phyloP scores from a whole-genome alignment of 202 grass and related monocot genomes.

The Cymbopogon flexuosus region DNA sequence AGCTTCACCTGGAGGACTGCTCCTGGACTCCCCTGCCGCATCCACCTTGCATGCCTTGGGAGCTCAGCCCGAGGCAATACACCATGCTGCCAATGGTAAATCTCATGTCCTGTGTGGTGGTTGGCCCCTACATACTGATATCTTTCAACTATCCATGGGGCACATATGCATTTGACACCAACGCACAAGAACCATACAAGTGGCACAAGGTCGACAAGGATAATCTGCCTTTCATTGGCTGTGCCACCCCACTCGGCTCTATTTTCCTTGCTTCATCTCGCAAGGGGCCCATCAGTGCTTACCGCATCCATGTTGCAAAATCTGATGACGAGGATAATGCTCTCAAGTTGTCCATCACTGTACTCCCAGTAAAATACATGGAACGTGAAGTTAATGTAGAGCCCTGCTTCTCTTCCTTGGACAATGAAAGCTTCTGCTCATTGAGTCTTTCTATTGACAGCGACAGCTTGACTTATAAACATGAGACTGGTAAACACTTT shows the following conservation, averaged over 20 bases:
- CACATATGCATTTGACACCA: not conserved
- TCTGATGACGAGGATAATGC: not conserved
- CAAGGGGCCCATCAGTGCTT: not conserved
- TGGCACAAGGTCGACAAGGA: not conserved
- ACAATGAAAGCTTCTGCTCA: not conserved
- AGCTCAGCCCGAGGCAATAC: not conserved
- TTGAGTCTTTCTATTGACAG: not conserved
- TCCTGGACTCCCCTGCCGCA: not conserved
- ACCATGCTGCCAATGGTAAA: not conserved
- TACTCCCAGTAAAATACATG: not conserved
- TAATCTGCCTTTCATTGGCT: not conserved
- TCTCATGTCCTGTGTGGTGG: not conserved
- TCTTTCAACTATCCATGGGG: not conserved
- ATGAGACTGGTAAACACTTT: not conserved
- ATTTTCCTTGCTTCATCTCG: not conserved
- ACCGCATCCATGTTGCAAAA: not conserved
- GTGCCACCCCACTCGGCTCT: not conserved
- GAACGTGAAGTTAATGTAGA: not conserved
- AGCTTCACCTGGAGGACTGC: not conserved
- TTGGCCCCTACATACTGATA: not conserved
- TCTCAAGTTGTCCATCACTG: not conserved
- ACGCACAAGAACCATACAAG: not conserved
- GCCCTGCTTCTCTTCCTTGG: not conserved
- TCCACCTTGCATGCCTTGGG: constrained; percentile 1
- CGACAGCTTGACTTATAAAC: not conserved